These are phyloP conservation scores for Penicillium paneum DNA, from an alignment of 2,329 filamentous ascomycete species.

Conservation along the genomic window DNA sequence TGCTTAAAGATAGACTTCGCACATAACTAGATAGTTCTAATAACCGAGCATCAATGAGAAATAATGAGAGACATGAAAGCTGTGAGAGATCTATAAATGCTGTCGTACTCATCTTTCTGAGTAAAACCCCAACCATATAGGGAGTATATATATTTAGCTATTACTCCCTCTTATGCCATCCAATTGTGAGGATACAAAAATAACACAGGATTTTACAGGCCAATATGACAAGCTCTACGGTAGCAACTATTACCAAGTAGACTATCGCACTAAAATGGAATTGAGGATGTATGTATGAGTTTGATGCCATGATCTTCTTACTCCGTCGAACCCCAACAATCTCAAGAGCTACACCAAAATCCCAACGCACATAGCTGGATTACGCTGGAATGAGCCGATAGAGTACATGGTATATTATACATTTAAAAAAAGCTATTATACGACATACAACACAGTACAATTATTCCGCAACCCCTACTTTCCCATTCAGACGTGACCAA, in stretches of 20 bases:
- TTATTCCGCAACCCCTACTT: conserved; percentile 27
- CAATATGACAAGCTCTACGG: not conserved
- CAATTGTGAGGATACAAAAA: not conserved
- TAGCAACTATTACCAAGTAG: not conserved
- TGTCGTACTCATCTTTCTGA: too few species aligned
- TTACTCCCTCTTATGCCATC: not conserved
- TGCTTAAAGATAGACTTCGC: not conserved
- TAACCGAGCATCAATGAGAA: too few species aligned
- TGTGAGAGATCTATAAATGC: too few species aligned
- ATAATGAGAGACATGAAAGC: too few species aligned
- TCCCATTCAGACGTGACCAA: conserved; percentile 39
- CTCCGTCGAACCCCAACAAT: too few species aligned
- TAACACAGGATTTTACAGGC: not conserved
- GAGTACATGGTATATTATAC: not conserved
- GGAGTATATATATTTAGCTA: not conserved
- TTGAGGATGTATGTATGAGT: not conserved
- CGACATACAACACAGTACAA: not conserved
- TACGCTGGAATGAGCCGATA: not conserved
- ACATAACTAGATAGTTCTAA: not conserved
- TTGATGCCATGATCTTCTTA: not conserved
- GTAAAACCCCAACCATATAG: too few species aligned
- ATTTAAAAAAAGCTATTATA: not conserved
- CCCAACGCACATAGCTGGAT: not conserved
- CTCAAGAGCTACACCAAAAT: not conserved
- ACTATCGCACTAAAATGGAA: not conserved